Evolutionary conservation across 331 rosid species (phyloP).

Genomic region (Erythrophleum ivorense): DNA sequence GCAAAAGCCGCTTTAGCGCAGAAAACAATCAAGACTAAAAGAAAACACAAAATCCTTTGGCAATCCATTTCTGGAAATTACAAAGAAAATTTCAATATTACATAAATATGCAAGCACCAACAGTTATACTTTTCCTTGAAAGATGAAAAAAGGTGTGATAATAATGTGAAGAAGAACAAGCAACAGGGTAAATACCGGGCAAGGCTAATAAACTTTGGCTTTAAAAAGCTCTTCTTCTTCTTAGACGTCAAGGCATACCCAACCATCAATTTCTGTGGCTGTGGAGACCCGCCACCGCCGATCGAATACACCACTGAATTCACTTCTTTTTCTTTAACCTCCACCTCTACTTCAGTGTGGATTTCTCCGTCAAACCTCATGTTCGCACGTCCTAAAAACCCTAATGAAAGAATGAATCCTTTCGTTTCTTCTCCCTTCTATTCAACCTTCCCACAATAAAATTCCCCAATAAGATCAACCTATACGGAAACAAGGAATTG

Average conservation of each 20-base stretch:
- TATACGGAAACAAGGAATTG: neutral
- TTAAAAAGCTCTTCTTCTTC: constrained; percentile 80
- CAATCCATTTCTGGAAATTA: constrained; percentile 48
- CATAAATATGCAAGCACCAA: constrained; percentile 6
- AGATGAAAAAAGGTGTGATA: neutral
- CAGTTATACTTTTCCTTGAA: constrained; percentile 4
- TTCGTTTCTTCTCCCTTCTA: neutral
- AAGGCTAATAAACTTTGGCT: constrained; percentile 61
- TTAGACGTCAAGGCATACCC: constrained; percentile 87
- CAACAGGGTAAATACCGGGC: constrained; percentile 57
- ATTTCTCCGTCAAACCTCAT: constrained; percentile 73
- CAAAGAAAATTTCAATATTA: neutral
- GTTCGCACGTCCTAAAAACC: constrained; percentile 25
- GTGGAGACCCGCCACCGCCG: constrained; percentile 42
- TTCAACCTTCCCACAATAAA: neutral
- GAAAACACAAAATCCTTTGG: constrained; percentile 36
- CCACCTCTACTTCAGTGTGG: constrained; percentile 36
- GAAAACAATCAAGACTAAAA: constrained; percentile 33
- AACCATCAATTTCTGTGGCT: constrained; percentile 58
- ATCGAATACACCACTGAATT: constrained; percentile 38
- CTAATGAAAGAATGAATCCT: constrained; percentile 36
- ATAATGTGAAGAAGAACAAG: neutral
- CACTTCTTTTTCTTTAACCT: constrained; percentile 29
- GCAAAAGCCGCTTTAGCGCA: constrained; percentile 45
- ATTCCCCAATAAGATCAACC: neutral